A percentile compares a stretch with the other conserved stretches of the same genome.
These are phyloP conservation scores for Saposhnikovia divaricata DNA, from an alignment of 129 eudicot species.

Conservation along the genomic window DNA sequence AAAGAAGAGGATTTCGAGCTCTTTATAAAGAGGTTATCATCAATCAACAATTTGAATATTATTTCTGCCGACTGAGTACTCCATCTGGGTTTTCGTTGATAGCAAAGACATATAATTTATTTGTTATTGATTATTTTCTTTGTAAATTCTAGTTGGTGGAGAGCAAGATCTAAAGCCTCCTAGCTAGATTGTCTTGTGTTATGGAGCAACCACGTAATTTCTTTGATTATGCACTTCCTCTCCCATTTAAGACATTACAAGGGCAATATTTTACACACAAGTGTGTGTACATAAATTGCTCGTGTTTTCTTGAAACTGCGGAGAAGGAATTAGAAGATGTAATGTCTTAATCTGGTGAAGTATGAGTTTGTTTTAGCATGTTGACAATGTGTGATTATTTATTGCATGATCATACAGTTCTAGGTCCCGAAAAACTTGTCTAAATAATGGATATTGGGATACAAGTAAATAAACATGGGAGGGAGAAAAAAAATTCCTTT, in stretches of 20 bases:
- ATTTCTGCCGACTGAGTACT: neutral
- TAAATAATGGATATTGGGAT: too few species aligned
- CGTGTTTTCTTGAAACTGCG: neutral
- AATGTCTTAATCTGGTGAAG: neutral
- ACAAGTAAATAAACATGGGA: too few species aligned
- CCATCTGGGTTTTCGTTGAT: neutral
- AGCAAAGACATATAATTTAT: neutral
- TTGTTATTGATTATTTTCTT: neutral
- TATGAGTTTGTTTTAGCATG: neutral
- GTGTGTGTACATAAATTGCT: neutral
- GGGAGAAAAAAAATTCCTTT: too few species aligned
- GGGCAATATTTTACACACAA: neutral
- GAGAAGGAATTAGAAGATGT: neutral
- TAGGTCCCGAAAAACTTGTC: neutral
- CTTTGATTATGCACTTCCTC: neutral
- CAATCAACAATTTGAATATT: neutral
- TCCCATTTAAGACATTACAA: neutral
- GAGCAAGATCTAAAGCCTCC: neutral
- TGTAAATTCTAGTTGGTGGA: neutral
- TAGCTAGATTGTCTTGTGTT: neutral
- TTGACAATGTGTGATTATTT: neutral
- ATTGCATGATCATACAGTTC: neutral
- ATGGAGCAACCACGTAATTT: neutral
- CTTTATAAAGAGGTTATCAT: slow-evolving; percentile 49
- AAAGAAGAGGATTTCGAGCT: slow-evolving; percentile 58